Conservation (phyloP, 352 stramenopile species). For the Phytopythium boreale region DNA sequence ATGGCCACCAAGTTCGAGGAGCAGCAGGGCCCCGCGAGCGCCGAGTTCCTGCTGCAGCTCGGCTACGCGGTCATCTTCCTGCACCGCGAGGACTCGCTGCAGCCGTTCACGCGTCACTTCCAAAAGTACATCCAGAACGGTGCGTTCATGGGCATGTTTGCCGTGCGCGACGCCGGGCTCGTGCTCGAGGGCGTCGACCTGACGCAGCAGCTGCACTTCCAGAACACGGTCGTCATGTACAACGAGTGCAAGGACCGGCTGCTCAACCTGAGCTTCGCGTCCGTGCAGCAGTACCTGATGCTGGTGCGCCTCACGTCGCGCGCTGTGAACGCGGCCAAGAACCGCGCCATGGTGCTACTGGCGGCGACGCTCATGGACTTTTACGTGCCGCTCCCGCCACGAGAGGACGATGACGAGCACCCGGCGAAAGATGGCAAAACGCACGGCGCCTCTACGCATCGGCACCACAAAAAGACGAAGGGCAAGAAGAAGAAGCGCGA, state of each 20-base stretch:
- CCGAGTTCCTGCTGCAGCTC: slow-evolving; percentile 75
- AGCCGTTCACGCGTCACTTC: slow-evolving; percentile 83
- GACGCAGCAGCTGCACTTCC: slow-evolving; percentile 58
- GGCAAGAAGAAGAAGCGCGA: slow-evolving; percentile 19
- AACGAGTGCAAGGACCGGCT: slow-evolving; percentile 61
- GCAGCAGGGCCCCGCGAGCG: slow-evolving; percentile 71
- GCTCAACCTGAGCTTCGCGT: slow-evolving; percentile 74
- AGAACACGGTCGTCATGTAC: slow-evolving; percentile 63
- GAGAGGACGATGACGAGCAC: slow-evolving; percentile 13
- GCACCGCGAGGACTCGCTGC: slow-evolving; percentile 70
- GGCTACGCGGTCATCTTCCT: slow-evolving; percentile 85
- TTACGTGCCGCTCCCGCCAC: slow-evolving; percentile 45
- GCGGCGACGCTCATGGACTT: slow-evolving; percentile 83
- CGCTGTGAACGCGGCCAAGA: slow-evolving; percentile 53
- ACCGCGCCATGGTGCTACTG: slow-evolving; percentile 67
- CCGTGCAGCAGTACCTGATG: slow-evolving; percentile 82
- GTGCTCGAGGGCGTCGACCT: slow-evolving; percentile 66
- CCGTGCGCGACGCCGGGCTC: slow-evolving; percentile 49
- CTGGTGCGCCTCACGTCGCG: slow-evolving; percentile 57
- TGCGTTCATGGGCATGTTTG: slow-evolving; percentile 82
- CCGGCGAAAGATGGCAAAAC: background rate
- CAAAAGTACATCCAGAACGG: slow-evolving; percentile 79
- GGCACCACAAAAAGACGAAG: slow-evolving; percentile 30
- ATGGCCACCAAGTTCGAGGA: slow-evolving; percentile 67
- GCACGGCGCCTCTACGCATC: slow-evolving; percentile 11